phyloP scores from a whole-genome alignment of 2,329 filamentous ascomycete species.

The Colletotrichum sp. region DNA sequence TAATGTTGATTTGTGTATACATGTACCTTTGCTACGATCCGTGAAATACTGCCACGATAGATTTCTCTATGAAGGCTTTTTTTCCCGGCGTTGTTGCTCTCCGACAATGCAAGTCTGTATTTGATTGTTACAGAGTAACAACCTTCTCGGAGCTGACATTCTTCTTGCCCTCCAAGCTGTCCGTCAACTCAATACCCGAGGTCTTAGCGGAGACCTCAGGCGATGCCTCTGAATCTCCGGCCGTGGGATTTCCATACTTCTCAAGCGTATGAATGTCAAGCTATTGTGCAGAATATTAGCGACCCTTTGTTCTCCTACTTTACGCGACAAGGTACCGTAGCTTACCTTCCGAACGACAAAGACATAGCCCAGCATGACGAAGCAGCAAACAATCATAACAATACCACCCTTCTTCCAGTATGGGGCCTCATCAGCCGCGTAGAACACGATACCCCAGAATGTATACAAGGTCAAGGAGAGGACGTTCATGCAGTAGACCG shows the following conservation, averaged over 20 bases:
- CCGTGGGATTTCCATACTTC: background rate
- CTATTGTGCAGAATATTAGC: background rate
- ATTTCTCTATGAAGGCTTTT: fast-evolving
- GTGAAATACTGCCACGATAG: background rate
- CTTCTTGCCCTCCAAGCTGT: background rate
- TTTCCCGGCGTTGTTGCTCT: background rate
- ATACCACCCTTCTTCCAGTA: constrained; percentile 42
- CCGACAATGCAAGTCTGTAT: fast-evolving
- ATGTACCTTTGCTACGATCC: background rate
- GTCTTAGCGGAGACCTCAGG: background rate
- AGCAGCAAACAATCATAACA: constrained; percentile 32
- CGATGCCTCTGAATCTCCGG: background rate
- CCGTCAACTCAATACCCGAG: background rate
- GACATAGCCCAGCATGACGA: constrained; percentile 16
- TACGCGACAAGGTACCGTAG: background rate
- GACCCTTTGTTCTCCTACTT: fast-evolving
- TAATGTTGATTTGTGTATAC: background rate
- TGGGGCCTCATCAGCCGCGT: constrained; percentile 38
- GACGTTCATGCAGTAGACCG: constrained; percentile 42
- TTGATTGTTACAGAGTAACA: background rate
- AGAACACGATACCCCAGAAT: constrained; percentile 43
- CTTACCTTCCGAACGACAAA: constrained; percentile 17
- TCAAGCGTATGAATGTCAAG: background rate
- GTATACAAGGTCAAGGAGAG: constrained; percentile 41
- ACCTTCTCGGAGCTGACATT: background rate